These are phyloP conservation scores for Scleroderma citrinum DNA, from an alignment of 768 basidiomycete species.

Conservation along the genomic window DNA sequence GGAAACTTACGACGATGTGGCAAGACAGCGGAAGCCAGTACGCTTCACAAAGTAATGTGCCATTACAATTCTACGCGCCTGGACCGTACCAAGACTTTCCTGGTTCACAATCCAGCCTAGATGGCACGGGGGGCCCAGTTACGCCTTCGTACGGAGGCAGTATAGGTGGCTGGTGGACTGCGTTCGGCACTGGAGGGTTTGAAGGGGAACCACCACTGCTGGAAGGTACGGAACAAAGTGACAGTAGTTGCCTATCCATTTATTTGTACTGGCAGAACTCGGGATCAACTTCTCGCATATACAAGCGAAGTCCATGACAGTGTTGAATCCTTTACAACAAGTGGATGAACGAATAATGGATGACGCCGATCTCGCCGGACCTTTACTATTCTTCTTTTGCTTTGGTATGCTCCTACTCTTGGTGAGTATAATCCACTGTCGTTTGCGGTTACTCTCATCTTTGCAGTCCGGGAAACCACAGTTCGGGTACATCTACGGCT, in stretches of 20 bases:
- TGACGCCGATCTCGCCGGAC: constrained; percentile 96
- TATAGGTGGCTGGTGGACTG: constrained; percentile 91
- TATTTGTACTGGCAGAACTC: constrained; percentile 53
- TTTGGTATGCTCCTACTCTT: constrained; percentile 91
- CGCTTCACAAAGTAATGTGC: constrained; percentile 49
- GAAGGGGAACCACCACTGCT: constrained; percentile 95
- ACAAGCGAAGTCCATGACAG: constrained; percentile 87
- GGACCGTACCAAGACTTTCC: constrained; percentile 55
- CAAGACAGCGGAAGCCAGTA: constrained; percentile 62
- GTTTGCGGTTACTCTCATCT: constrained; percentile 1
- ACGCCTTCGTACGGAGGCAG: constrained; percentile 58
- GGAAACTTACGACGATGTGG: constrained; percentile 50
- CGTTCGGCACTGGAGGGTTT: constrained; percentile 91
- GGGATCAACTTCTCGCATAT: constrained; percentile 98
- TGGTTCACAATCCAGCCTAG: constrained; percentile 69
- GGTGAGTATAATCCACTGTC: constrained; percentile 43
- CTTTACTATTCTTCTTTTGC: constrained; percentile 90
- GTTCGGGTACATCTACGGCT: constrained; percentile 98
- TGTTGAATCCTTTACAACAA: constrained; percentile 82
- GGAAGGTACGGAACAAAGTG: constrained; percentile 55
- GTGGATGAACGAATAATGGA: constrained; percentile 96
- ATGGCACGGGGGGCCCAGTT: constrained; percentile 50
- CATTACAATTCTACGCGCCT: constrained; percentile 78
- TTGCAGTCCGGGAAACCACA: constrained; percentile 93
- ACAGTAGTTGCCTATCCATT: not conserved